These are phyloP conservation scores for Zizania palustris DNA, from an alignment of 202 grass and related monocot genomes.

Conservation along the genomic window DNA sequence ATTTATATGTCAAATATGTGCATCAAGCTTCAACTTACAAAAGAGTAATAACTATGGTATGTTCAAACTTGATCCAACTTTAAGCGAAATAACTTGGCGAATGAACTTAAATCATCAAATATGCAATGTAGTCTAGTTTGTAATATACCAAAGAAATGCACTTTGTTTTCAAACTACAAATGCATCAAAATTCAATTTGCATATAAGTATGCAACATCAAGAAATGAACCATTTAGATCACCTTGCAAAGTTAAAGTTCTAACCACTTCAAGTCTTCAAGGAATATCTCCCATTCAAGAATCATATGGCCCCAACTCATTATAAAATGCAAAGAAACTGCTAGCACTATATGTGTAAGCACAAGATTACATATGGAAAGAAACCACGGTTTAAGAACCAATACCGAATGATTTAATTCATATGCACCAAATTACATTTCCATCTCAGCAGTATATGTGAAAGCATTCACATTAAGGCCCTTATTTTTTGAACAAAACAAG, in stretches of 20 bases:
- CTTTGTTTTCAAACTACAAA: constrained; percentile 7
- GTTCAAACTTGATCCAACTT: not conserved
- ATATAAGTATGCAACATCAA: not conserved
- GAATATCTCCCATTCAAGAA: not conserved
- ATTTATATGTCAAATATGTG: too few relatives aligned
- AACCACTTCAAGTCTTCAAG: not conserved
- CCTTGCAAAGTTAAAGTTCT: not conserved
- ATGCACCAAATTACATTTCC: not conserved
- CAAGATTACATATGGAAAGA: too few relatives aligned
- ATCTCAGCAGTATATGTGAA: constrained; percentile 20
- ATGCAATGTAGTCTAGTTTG: not conserved
- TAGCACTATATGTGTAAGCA: constrained; percentile 1
- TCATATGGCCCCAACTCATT: not conserved
- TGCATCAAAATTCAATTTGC: not conserved
- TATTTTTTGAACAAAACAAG: not conserved
- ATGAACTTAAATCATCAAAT: not conserved
- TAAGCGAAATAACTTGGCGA: not conserved
- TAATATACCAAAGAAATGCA: constrained; percentile 8
- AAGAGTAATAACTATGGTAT: too few relatives aligned
- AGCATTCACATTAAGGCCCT: constrained; percentile 12
- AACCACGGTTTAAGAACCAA: not conserved
- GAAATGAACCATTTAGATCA: not conserved
- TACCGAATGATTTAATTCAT: not conserved
- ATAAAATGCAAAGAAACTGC: constrained; percentile 7
- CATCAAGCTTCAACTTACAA: too few relatives aligned